Evolutionary conservation across 2,329 filamentous ascomycete genomes (phyloP).

Genomic region (Helotiales sp.): DNA sequence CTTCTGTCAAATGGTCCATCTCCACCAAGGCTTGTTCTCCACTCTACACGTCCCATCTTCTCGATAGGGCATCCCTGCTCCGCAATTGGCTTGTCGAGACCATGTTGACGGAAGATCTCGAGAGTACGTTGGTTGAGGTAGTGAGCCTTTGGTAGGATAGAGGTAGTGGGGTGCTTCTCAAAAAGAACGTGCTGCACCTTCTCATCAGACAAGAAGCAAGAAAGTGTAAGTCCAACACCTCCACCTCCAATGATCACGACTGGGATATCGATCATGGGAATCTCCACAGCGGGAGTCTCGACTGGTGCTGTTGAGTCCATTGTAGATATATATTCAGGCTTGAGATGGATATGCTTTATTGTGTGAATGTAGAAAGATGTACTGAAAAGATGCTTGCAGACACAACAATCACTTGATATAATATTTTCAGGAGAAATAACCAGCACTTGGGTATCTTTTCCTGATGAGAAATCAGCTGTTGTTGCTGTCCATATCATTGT

Average conservation of each 20-base stretch:
- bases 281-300: too few relatives aligned
- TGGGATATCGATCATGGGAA: slow-evolving; percentile 3
- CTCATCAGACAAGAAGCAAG: slow-evolving; percentile 19
- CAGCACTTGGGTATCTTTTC: not conserved
- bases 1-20: slow-evolving; percentile 5
- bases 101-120: slow-evolving; percentile 14
- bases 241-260: slow-evolving; percentile 6
- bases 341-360: not conserved
- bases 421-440: not conserved
- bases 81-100: slow-evolving; percentile 1
- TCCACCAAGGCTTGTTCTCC: slow-evolving; percentile 10
- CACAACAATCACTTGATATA: not conserved
- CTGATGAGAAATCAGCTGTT: not conserved
- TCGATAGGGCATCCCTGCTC: not conserved
- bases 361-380: not conserved
- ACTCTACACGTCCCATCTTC: slow-evolving; percentile 5
- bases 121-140: slow-evolving; percentile 14
- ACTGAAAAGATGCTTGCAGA: not conserved
- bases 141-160: slow-evolving; percentile 13
- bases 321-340: not conserved
- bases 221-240: slow-evolving; percentile 17
- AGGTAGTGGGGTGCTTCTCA: slow-evolving; percentile 9
- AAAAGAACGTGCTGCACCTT: slow-evolving; percentile 18
- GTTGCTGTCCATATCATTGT: not conserved
- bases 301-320: not conserved